Base-by-base conservation (phyloP, 2,329 filamentous ascomycete species). In the Pseudocercospora musae region DNA sequence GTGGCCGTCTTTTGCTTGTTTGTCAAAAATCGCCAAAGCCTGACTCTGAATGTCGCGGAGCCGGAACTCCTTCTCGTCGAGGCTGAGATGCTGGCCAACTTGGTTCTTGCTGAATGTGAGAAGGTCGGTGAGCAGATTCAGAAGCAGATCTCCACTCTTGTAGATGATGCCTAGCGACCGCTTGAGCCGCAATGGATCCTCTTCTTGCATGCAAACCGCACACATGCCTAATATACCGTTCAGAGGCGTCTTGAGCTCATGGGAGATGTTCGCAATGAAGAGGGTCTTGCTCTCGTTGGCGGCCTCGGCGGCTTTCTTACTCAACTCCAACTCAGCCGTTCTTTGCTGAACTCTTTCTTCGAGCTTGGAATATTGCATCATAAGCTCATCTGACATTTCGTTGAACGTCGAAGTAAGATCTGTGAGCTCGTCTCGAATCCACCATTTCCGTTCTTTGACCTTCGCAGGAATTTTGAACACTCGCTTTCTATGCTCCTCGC, bases 191-290 rank as follows among this genome's bases (percentile, higher is more conserved):
- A 82, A 76, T 13, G 92, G 79, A 70, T 96, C 91, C 54, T 93
- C 88, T 74, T 96, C 92, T 66, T 92, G 90, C 91, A 96, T 95
- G 76, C 91, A 95, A 0, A 96, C 89, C 0, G 92, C 90, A 69
- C 89, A 93, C 89, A 97, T 95, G 62, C 95, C 95, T 71, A 99
- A 82, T 54, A 98, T 97, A 11, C 94, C 95, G 72, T 98, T 98
- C 61, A 98, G 82, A 0, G 95, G 95, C 1, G 95, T 99, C 74
- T 96, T 96, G 37, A 99, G 82, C 75, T 98, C 87, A 68, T 89
- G 87, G 1, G 84, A 87, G 56, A 98, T 96, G 71, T 98, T 98
- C 18, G 95, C 95, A 66, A 99, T 96, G 78, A 98, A 98, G 8
- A 98, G 82, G 0, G 95, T 98, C 79, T 99, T 99, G 81, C 91